These are phyloP conservation scores for Pseudocercospora cruenta DNA, from an alignment of 2,329 filamentous ascomycete genomes.

Conservation along the genomic window DNA sequence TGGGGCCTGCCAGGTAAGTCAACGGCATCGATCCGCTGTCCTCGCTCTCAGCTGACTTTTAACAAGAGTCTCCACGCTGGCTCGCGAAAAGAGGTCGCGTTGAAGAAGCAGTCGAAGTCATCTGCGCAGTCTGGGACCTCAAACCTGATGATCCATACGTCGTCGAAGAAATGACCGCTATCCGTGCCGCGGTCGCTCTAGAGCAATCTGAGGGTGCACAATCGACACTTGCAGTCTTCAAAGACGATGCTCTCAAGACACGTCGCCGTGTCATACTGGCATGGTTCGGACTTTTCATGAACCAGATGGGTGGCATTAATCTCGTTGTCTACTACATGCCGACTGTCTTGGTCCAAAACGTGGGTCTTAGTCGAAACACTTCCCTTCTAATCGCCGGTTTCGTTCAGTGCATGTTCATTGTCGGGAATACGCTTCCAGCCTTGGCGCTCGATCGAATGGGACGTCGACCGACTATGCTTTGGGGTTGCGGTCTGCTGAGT, in stretches of 20 bases:
- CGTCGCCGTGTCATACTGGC: slow-evolving; percentile 42
- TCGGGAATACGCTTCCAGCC: slow-evolving; percentile 49
- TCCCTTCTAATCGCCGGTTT: slow-evolving; percentile 51
- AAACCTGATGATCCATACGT: slow-evolving; percentile 30
- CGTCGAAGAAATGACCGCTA: slow-evolving; percentile 33
- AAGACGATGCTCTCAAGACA: slow-evolving; percentile 42
- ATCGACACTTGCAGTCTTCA: slow-evolving; percentile 39
- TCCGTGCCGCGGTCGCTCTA: slow-evolving; percentile 40
- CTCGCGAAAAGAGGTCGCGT: slow-evolving; percentile 38
- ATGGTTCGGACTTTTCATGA: slow-evolving; percentile 44
- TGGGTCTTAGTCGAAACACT: slow-evolving; percentile 46
- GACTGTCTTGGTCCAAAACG: slow-evolving; percentile 48
- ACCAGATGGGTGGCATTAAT: slow-evolving; percentile 41
- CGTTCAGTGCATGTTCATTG: slow-evolving; percentile 41
- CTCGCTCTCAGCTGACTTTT: slow-evolving; percentile 32
- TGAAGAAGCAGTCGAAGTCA: slow-evolving; percentile 31
- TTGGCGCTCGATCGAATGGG: slow-evolving; percentile 47
- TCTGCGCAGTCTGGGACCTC: slow-evolving; percentile 33
- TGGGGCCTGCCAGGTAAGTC: slow-evolving; percentile 18
- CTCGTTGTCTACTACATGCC: slow-evolving; percentile 48
- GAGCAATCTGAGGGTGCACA: slow-evolving; percentile 40
- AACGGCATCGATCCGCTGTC: slow-evolving; percentile 17
- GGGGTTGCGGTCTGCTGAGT: slow-evolving; percentile 27
- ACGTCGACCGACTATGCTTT: slow-evolving; percentile 33
- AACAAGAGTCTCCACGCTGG: slow-evolving; percentile 43